Base-by-base conservation (phyloP, 306 rosid species). In the Rosa persica region DNA sequence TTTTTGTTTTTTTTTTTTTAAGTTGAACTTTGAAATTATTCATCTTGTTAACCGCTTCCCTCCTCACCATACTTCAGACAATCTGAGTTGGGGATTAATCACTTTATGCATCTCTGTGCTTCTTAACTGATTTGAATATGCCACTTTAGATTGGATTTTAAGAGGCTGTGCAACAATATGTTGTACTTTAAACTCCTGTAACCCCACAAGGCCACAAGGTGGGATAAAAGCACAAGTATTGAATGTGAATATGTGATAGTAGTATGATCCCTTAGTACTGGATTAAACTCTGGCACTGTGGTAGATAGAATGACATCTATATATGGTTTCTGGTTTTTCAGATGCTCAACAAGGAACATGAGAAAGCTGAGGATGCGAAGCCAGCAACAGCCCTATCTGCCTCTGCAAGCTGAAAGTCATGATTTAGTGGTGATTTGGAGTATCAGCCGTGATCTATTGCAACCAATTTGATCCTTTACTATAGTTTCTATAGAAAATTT, bases 271-370 rank as follows among this genome's bases (percentile, higher is more conserved):
- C 5, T 40, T 20, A 52, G 65, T 23, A 52, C 25, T 5, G 57
- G 62, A 5, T 10, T 23, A 2, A 25, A 16, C 7, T 54, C 67
- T 73, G 27, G 51, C 23, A 4, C 27, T 73, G 46, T 48, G 36
- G 77, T 60, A n/a, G 38, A 4, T 55, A 20, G 19, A 25, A n/a
- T 38, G 27, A 19, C 2, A 15, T 7, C 7, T 58, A 7, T 42
- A 19, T 42, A 22, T 74, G 69, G 20, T 74, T 74, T 74, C 25
- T 62, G 68, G 3, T 2, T 75, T 72, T 79, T 17, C 85, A 89
- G 93, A 86, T 86, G 84, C 78, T 87, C 69, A 85, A 89, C 81
- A 86, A 89, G 75, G 90, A 89, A 69, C 85, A 87, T 12, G 93
- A 87, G 79, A 86, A 89, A 68, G 91, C 88, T 12, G 90, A 87